phyloP scores from a whole-genome alignment of 805 yeast species.

The Candida maesae region DNA sequence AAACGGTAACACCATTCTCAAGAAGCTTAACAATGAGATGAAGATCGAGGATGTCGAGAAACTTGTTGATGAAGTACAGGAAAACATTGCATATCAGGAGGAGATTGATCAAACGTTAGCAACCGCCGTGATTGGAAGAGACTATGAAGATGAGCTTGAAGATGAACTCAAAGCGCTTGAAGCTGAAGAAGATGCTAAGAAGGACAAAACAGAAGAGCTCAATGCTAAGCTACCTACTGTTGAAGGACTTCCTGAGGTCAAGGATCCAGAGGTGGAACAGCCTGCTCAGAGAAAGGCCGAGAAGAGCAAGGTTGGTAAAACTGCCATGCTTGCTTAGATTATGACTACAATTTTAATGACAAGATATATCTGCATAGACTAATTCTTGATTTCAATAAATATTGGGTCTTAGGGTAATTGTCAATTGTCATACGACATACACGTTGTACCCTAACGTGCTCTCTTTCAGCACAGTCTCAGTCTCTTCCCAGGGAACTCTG shows the following conservation, averaged over 20 bases:
- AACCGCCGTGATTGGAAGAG: slow-evolving; percentile 31
- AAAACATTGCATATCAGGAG: slow-evolving; percentile 74
- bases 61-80: slow-evolving; percentile 80
- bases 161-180: slow-evolving; percentile 54
- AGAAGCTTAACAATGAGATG: slow-evolving; percentile 74
- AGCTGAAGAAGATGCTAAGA: slow-evolving; percentile 7
- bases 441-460: slow-evolving; percentile 39
- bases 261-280: slow-evolving; percentile 9
- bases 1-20: slow-evolving; percentile 76
- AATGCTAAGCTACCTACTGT: slow-evolving; percentile 23
- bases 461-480: slow-evolving; percentile 48
- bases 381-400: too few species aligned
- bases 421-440: slow-evolving; percentile 34
- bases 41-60: slow-evolving; percentile 73
- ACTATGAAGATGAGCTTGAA: slow-evolving; percentile 58
- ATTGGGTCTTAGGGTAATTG: too few species aligned
- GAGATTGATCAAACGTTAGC: slow-evolving; percentile 57
- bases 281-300: slow-evolving; percentile 15
- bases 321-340: slow-evolving; percentile 18
- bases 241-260: slow-evolving; percentile 18
- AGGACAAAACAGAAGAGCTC: slow-evolving; percentile 2
- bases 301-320: slow-evolving; percentile 18
- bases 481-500: slow-evolving; percentile 71
- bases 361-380: too few species aligned
- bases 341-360: background rate